These are phyloP conservation scores for Ogataea haglerorum DNA, from an alignment of 805 yeast genomes.

Conservation along the genomic window DNA sequence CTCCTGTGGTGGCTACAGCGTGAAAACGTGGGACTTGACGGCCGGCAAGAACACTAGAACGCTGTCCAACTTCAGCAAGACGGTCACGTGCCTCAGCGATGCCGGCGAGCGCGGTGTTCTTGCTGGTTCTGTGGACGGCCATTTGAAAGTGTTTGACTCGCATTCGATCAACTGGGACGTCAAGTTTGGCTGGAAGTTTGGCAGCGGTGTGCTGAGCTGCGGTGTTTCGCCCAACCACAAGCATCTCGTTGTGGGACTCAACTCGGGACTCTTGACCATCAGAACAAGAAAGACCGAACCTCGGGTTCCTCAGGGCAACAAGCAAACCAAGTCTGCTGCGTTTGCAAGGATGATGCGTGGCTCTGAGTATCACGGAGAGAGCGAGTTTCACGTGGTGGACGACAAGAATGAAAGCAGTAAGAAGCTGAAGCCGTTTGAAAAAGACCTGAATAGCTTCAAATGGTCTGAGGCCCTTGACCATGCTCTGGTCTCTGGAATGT, in stretches of 20 bases:
- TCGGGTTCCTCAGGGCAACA: constrained; percentile 47
- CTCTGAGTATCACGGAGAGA: constrained; percentile 85
- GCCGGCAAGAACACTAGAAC: constrained; percentile 70
- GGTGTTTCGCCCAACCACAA: constrained; percentile 85
- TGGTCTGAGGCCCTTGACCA: constrained; percentile 92
- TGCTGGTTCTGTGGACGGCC: constrained; percentile 96
- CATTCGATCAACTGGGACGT: constrained; percentile 73
- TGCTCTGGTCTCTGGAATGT: constrained; percentile 75
- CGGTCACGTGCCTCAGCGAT: constrained; percentile 79
- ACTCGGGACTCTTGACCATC: constrained; percentile 83
- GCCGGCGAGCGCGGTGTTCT: constrained; percentile 77
- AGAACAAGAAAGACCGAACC: constrained; percentile 79
- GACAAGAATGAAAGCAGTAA: constrained; percentile 51
- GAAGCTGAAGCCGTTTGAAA: constrained; percentile 78
- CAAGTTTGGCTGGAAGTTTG: constrained; percentile 95
- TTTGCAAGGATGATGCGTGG: constrained; percentile 87
- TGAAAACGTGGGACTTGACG: constrained; percentile 89
- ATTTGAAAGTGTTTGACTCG: constrained; percentile 90
- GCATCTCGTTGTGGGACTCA: constrained; percentile 89
- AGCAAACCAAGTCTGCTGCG: constrained; percentile 51
- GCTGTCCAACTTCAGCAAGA: constrained; percentile 84
- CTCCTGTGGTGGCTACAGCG: constrained; percentile 74
- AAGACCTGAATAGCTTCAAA: constrained; percentile 77
- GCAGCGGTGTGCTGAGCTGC: constrained; percentile 85
- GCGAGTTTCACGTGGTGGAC: constrained; percentile 67